Evolutionary conservation across 345 rosid species (phyloP).

Genomic region (Eucalyptus caleyi): DNA sequence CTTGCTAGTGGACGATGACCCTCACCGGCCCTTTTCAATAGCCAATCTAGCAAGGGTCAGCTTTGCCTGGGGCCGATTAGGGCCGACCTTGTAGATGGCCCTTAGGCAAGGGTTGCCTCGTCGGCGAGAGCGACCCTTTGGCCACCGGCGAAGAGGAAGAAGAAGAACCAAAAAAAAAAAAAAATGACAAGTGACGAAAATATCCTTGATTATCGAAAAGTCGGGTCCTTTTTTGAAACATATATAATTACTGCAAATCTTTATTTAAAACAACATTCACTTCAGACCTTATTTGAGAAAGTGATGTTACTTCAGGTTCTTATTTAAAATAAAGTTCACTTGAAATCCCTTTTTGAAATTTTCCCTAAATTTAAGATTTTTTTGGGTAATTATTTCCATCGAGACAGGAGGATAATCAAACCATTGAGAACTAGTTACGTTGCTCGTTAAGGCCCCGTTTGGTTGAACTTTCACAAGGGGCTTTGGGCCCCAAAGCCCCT

Average conservation of each 20-base stretch:
- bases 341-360: fast-evolving
- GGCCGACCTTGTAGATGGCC: too few species aligned
- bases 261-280: fast-evolving
- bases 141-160: too few species aligned
- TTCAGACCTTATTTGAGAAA: fast-evolving
- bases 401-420: too few species aligned
- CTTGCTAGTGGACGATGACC: fast-evolving
- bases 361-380: too few species aligned
- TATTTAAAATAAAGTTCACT: fast-evolving
- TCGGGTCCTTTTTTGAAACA: fast-evolving
- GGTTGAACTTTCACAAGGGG: too few species aligned
- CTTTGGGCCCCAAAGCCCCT: too few species aligned
- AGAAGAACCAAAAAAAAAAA: too few species aligned
- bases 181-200: too few species aligned
- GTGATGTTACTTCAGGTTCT: fast-evolving
- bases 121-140: too few species aligned
- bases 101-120: too few species aligned
- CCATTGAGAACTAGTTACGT: neutral
- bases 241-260: fast-evolving
- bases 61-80: too few species aligned
- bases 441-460: neutral
- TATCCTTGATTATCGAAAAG: fast-evolving
- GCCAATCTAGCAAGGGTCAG: fast-evolving
- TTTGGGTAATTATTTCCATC: too few species aligned
- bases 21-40: fast-evolving